Conservation (phyloP, 768 basidiomycete species). For the Kwoniella heveanensis region DNA sequence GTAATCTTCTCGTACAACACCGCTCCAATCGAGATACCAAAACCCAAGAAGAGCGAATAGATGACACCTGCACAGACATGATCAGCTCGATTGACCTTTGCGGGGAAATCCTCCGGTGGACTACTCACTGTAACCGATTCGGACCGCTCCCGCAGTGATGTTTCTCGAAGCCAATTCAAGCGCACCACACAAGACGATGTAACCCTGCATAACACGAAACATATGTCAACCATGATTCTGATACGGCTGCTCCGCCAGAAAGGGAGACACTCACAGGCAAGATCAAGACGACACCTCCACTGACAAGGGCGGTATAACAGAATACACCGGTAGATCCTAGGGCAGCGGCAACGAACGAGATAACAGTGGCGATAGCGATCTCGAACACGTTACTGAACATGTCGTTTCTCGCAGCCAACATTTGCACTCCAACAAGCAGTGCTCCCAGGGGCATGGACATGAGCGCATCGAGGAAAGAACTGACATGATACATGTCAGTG, state of each 20-base stretch:
- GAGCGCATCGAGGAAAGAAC: slow-evolving; percentile 74
- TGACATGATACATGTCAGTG: slow-evolving; percentile 9
- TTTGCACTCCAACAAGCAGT: slow-evolving; percentile 71
- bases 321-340: slow-evolving; percentile 69
- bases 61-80: slow-evolving; percentile 55
- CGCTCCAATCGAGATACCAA: slow-evolving; percentile 79
- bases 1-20: slow-evolving; percentile 68
- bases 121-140: slow-evolving; percentile 68
- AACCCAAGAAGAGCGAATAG: slow-evolving; percentile 64
- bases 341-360: slow-evolving; percentile 77
- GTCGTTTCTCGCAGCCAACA: slow-evolving; percentile 72
- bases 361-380: slow-evolving; percentile 75
- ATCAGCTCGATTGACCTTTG: slow-evolving; percentile 1
- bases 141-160: slow-evolving; percentile 80
- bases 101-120: neutral
- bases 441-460: slow-evolving; percentile 74
- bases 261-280: slow-evolving; percentile 64
- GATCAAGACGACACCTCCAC: slow-evolving; percentile 76
- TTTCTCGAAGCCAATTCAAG: slow-evolving; percentile 79
- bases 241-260: too few relatives aligned
- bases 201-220: slow-evolving; percentile 43
- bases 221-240: too few relatives aligned
- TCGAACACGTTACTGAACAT: slow-evolving; percentile 73
- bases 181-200: slow-evolving; percentile 62
- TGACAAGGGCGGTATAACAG: slow-evolving; percentile 79